phyloP scores from a whole-genome alignment of 1,139 yeast genomes.

The Suhomyces panamericanus region DNA sequence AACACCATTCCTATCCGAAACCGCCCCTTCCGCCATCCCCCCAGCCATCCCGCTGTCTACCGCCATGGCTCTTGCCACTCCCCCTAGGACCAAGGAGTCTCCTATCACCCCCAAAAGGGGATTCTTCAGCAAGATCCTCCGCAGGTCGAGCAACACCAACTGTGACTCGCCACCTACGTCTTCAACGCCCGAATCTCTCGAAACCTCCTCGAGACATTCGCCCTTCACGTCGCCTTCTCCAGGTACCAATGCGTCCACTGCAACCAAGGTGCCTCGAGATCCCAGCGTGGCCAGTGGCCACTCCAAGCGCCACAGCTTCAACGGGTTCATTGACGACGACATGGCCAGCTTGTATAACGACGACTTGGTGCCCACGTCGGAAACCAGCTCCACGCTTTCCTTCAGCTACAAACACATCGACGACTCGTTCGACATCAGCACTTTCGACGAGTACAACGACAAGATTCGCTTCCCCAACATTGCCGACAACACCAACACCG shows the following conservation, averaged over 20 bases:
- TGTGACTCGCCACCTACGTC: neutral
- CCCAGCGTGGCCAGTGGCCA: slow-evolving; percentile 4
- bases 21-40: neutral
- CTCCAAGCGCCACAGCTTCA: slow-evolving; percentile 9
- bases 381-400: slow-evolving; percentile 1
- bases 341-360: slow-evolving; percentile 15
- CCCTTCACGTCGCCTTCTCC: neutral
- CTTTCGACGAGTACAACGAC: slow-evolving; percentile 6
- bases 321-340: slow-evolving; percentile 16
- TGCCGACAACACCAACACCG: neutral
- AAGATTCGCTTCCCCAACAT: slow-evolving; percentile 10
- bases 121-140: slow-evolving; percentile 20
- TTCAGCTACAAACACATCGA: slow-evolving; percentile 1
- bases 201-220: neutral
- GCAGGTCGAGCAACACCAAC: slow-evolving; percentile 9
- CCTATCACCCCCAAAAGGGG: slow-evolving; percentile 14
- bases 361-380: slow-evolving; percentile 10
- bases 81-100: slow-evolving; percentile 7
- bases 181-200: slow-evolving; percentile 2
- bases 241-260: no score
- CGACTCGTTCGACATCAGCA: slow-evolving; percentile 6
- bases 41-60: neutral
- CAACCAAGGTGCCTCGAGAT: slow-evolving; percentile 1
- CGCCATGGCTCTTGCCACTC: slow-evolving; percentile 6
- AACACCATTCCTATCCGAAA: neutral